These are phyloP conservation scores for Fusarium nisikadoi DNA, from an alignment of 2,329 filamentous ascomycete species.

Conservation along the genomic window DNA sequence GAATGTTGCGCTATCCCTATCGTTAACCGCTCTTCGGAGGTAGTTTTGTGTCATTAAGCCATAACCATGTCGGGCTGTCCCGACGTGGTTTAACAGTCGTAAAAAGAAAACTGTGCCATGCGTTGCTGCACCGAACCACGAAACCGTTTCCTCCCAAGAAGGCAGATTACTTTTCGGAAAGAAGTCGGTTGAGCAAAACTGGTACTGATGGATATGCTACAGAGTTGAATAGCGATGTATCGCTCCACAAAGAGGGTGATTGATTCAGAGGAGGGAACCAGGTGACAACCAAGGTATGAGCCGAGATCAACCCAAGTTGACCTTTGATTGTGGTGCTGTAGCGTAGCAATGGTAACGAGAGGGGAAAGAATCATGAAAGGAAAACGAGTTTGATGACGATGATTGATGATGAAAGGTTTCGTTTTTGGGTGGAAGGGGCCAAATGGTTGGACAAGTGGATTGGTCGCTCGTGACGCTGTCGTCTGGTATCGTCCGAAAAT, in stretches of 20 bases:
- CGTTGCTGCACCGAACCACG: constrained; percentile 29
- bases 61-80: constrained; percentile 36
- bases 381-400: constrained; percentile 38
- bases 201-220: constrained; percentile 40
- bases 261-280: constrained; percentile 27
- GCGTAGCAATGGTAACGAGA: constrained; percentile 38
- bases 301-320: constrained; percentile 13
- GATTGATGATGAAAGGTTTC: constrained; percentile 35
- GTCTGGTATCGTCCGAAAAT: constrained; percentile 56
- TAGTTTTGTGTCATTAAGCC: constrained; percentile 41
- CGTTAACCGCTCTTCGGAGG: constrained; percentile 35
- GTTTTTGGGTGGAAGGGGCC: constrained; percentile 23
- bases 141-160: constrained; percentile 22
- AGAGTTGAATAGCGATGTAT: constrained; percentile 29
- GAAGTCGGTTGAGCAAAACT: constrained; percentile 24
- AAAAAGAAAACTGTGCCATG: constrained; percentile 34
- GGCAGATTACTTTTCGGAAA: constrained; percentile 33
- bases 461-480: constrained; percentile 55
- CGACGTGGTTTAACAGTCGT: constrained; percentile 38
- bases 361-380: constrained; percentile 41
- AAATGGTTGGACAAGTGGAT: constrained; percentile 23
- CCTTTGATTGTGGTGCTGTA: constrained; percentile 8
- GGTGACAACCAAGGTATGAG: constrained; percentile 16
- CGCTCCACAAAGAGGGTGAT: constrained; percentile 37
- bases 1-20: constrained; percentile 33